A percentile compares a stretch with the other conserved stretches of the same genome.
Conservation (phyloP, 495 filamentous ascomycete genomes). For the Aspergillus sclerotiicarbonarius region DNA sequence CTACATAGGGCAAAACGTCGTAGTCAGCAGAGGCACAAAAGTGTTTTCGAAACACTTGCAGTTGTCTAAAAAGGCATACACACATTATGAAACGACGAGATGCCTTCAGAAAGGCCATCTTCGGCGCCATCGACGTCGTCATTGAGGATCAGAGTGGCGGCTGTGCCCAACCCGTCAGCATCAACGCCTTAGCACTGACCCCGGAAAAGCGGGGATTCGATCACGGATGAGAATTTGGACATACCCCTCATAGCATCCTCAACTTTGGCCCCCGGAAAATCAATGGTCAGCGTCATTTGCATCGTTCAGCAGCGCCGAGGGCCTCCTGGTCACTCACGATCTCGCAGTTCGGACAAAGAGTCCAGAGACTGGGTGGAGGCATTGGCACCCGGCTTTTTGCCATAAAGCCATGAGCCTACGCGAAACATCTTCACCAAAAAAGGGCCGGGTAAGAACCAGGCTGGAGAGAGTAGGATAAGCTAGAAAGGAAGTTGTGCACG, state of each 20-base stretch:
- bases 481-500: conserved; percentile 5
- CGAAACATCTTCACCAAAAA: conserved; percentile 35
- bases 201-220: conserved; percentile 6
- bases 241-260: conserved; percentile 63
- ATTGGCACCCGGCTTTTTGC: conserved; percentile 47
- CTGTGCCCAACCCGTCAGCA: conserved; percentile 26
- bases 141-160: conserved; percentile 73
- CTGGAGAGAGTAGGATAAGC: background rate
- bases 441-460: background rate
- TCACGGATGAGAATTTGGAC: conserved; percentile 9
- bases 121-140: conserved; percentile 92
- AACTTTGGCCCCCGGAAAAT: conserved; percentile 41
- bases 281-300: conserved; percentile 20
- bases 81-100: conserved; percentile 89
- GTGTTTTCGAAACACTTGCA: conserved; percentile 1
- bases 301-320: background rate
- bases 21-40: conserved; percentile 17
- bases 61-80: conserved; percentile 18
- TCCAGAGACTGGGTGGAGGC: conserved; percentile 57
- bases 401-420: conserved; percentile 57
- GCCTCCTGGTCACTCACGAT: conserved; percentile 46
- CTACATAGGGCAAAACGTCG: conserved; percentile 31
- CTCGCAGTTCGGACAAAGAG: conserved; percentile 56
- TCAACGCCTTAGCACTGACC: background rate
- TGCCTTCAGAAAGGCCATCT: conserved; percentile 62